Evolutionary conservation across 2,329 filamentous ascomycete genomes (phyloP), one percentile per base, ranked within the genome.

Genomic region (Verticillium longisporum): DNA sequence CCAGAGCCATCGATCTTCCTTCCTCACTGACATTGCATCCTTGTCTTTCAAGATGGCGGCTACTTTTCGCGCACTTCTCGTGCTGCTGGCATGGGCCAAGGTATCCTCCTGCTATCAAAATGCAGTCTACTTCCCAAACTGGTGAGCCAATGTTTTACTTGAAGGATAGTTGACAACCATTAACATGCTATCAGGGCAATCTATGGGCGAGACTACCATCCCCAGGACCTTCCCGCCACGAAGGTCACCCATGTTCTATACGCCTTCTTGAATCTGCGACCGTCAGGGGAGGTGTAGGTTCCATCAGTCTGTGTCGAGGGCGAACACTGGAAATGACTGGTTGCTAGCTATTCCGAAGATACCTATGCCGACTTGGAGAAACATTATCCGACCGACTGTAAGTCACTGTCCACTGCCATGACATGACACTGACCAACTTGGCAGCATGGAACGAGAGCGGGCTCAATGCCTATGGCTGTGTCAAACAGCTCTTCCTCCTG

Each of bases 401-500:
- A 69, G 78, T 68, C 31, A 34, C 9, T 21, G 61, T 54, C 6
- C 56, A 58, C 1, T 53, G 26, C 4, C 53, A 4, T 32, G 53
- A 32, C 26, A 50, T 18, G 11, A 50, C 15, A 21, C 41, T 50
- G 41, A 50, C 41, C 38, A 6, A 7, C 41, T 18, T 50, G 32
- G 11, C 4, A 78, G 78, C 74, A 3, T 88, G 86, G 86, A 88
- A 90, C 64, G 88, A 91, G 63, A 68, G 73, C 0, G 91, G 90
- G 55, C 89, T 82, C 62, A 96, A 97, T 73, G 79, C 96, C 38
- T 97, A 96, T 71, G 93, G 93, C 57, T 94, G 90, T 72, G 74
- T 95, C 65, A 97, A 97, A 78, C 92, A 97, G 76, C 83, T 97
- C 37, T 91, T 90, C 72, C 79, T 97, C 1, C 83, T 93, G 55